Evolutionary conservation across 108 stramenopile genomes (phyloP), one percentile per base, ranked within the genome.

Genomic region (Asterionellopsis glacialis): DNA sequence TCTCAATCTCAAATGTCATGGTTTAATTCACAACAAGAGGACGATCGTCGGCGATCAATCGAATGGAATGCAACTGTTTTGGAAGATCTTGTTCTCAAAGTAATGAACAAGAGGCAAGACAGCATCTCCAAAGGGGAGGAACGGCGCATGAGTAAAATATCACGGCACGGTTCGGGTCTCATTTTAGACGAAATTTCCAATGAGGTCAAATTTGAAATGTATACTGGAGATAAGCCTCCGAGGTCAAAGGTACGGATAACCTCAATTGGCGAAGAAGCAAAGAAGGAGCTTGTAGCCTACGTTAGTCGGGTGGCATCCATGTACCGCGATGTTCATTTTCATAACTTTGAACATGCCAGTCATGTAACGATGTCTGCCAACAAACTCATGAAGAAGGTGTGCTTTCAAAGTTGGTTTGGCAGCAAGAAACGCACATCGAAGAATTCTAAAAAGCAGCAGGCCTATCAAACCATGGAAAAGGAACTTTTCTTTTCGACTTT

Each of bases 291-390:
- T 21, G 19, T 9, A 25, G 22, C 15, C 13, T 60, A 45, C 45
- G 45, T 60, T 1, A 45, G 11, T 13, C 16, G 25, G 23, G 25
- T 60, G 16, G 42, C 59, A 42, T 24, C 24, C 18, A 44, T 67
- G 48, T 68, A 77, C 50, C 63, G 71, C 5, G 14, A 51, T 18
- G 68, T 72, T 15, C 61, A 63, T n/a, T 77, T 77, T 52, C 76
- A 77, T 55, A 69, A 69, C 3, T 70, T 77, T 51, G 76, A 73
- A 28, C 76, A 77, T 42, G 61, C 63, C 16, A 41, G 62, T n/a
- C 76, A 77, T 49, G 76, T 77, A 12, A 59, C 61, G 5, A 60
- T 42, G 23, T 25, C 33, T 14, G 41, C 66, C 58, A 63, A 72
- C 38, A 67, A 72, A 42, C 55, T 75, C 27, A 39, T 76, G 21